Base-by-base conservation (phyloP, 192 early-diverging fungal genomes). In the Podila epigama region DNA sequence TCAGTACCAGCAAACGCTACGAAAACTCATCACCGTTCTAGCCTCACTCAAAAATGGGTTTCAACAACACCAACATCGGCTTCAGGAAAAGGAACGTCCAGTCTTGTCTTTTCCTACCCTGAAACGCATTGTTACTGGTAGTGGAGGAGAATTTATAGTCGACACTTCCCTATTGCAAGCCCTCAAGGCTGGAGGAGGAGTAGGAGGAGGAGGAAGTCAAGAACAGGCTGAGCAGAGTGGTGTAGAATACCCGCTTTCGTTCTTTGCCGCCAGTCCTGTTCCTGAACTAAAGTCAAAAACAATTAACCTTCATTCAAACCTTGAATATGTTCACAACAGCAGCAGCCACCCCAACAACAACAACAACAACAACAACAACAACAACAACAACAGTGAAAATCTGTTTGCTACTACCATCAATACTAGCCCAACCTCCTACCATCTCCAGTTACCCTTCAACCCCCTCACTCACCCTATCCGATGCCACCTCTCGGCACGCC, bases 401-500 rank as follows among this genome's bases (percentile, higher is more conserved):
- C n/a, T n/a, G n/a, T n/a, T n/a, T n/a, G n/a, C 35, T 10, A 40
- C 35, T 1, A 25, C 51, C 13, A 18, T 29, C 20, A 2, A 20
- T 6, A 9, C 63, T 11, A 3, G 18, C 0, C 15, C 56, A 27
- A 39, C 3, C 34, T 27, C 33, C 41, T 57, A 66, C 32, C 62
- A 53, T 25, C 48, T 75, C 52, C 63, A 58, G 10, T 39, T 75
- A 0, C 70, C 70, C 4, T 39, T 66, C 33, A 66, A 75, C 51
- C 70, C 70, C 2, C 20, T 57, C 25, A 56, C 53, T 2, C 63
- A 75, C 36, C 44, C 31, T 2, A 66, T 75, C 40, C 70, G 66
- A 41, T 75, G 70, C 20, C 63, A 66, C 18, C 28, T 75, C 6
- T 75, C 70, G 7, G 70, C 70, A 22, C 50, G 70, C 37, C 50